A percentile compares a stretch with the other conserved stretches of the same genome.
These are phyloP conservation scores for Salix suchowensis DNA, from an alignment of 345 rosid genomes.

Conservation along the genomic window DNA sequence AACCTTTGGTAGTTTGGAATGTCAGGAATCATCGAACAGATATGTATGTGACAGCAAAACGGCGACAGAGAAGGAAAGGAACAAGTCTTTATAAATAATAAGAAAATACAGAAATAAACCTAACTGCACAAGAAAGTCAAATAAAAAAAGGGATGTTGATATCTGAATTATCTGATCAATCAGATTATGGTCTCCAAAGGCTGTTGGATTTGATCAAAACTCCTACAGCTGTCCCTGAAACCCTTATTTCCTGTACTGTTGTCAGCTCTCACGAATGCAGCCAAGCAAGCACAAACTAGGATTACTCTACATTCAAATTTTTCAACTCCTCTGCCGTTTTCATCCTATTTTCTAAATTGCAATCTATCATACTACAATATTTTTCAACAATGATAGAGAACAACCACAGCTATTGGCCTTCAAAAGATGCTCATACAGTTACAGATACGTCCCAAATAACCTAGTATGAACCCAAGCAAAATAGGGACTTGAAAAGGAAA, in stretches of 20 bases:
- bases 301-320: neutral
- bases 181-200: neutral
- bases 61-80: neutral
- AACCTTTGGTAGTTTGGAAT: constrained; percentile 38
- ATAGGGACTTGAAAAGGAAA: neutral
- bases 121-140: neutral
- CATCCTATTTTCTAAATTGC: neutral
- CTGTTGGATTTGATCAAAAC: neutral
- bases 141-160: neutral
- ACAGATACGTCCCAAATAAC: neutral
- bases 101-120: neutral
- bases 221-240: neutral
- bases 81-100: neutral
- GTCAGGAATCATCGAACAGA: neutral
- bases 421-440: no score
- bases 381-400: neutral
- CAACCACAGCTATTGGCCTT: no score
- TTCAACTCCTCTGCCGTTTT: neutral
- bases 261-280: neutral
- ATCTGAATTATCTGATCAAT: constrained; percentile 2
- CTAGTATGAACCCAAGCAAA: neutral
- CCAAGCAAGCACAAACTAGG: neutral
- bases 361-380: neutral
- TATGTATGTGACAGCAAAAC: neutral
- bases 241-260: no score